These are phyloP conservation scores for bread wheat (Triticum aestivum) DNA, from an alignment of 176 grass and related monocot species.

Conservation along the genomic window DNA sequence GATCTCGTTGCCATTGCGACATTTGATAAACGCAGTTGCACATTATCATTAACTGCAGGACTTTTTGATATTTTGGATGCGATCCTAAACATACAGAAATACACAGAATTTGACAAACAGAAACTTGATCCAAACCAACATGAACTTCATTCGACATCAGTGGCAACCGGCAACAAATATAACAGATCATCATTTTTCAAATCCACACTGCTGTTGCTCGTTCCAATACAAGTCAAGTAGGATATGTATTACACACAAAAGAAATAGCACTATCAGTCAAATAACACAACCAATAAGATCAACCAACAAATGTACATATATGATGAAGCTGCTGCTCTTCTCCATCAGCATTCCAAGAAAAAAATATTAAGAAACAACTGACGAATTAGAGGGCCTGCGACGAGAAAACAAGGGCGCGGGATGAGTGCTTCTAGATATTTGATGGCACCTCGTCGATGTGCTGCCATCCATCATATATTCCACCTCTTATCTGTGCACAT, in stretches of 20 bases:
- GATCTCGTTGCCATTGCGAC: too few relatives aligned
- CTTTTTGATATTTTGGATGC: too few relatives aligned
- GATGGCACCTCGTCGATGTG: conserved; percentile 2
- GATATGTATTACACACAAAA: conserved; percentile 41
- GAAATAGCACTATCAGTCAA: conserved; percentile 48
- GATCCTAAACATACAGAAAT: too few relatives aligned
- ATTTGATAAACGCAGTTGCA: too few relatives aligned
- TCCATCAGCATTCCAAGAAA: conserved; percentile 36
- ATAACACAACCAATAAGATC: conserved; percentile 38
- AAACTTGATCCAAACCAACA: conserved; percentile 17
- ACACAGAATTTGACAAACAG: not conserved
- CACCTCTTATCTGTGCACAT: conserved; percentile 72
- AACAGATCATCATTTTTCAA: conserved; percentile 18
- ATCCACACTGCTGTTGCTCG: conserved; percentile 32
- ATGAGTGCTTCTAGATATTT: conserved; percentile 35
- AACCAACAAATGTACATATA: conserved; percentile 54
- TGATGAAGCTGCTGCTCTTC: conserved; percentile 41
- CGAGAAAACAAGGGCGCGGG: conserved; percentile 1
- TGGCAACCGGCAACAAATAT: conserved; percentile 23
- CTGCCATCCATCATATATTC: conserved; percentile 62
- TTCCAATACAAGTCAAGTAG: conserved; percentile 44
- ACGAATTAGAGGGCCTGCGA: conserved; percentile 32
- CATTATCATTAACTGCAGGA: too few relatives aligned
- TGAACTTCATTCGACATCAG: conserved; percentile 18
- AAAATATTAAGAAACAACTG: conserved; percentile 10